Evolutionary conservation across 192 early-diverging fungal genomes (phyloP).

Genomic region (Coemansia sp.): DNA sequence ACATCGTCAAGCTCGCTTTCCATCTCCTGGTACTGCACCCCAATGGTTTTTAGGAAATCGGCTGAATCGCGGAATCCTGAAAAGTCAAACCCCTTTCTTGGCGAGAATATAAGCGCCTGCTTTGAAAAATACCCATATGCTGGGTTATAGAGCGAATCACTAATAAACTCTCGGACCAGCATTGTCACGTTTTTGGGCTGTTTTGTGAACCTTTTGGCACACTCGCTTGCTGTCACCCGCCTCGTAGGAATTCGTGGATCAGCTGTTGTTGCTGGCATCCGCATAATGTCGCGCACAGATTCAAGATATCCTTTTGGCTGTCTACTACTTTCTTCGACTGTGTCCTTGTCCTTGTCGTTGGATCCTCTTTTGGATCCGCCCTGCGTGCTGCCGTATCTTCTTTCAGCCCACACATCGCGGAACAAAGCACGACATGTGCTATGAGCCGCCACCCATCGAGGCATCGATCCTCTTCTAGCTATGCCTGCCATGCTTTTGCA

Average conservation of each 20-base stretch:
- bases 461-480: not conserved
- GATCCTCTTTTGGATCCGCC: not conserved
- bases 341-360: conserved; percentile 1
- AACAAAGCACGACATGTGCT: not conserved
- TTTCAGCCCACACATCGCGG: not conserved
- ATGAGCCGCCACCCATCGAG: not conserved
- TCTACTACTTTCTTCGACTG: not conserved
- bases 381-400: not conserved
- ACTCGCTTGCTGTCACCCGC: conserved; percentile 48
- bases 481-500: not conserved
- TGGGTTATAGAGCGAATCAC: conserved; percentile 95
- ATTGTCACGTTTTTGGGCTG: conserved; percentile 67
- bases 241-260: conserved; percentile 34
- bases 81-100: conserved; percentile 66
- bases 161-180: conserved; percentile 89
- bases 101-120: conserved; percentile 83
- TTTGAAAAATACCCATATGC: conserved; percentile 97
- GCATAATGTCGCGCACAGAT: conserved; percentile 41
- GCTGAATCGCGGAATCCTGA: conserved; percentile 66
- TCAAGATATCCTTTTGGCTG: conserved; percentile 37
- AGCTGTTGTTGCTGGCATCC: conserved; percentile 48
- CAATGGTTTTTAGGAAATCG: conserved; percentile 74
- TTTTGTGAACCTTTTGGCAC: conserved; percentile 20
- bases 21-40: conserved; percentile 76
- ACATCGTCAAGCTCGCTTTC: conserved; percentile 76